These are phyloP conservation scores for Penicillium alfredii DNA, from an alignment of 495 filamentous ascomycete species.

Conservation along the genomic window DNA sequence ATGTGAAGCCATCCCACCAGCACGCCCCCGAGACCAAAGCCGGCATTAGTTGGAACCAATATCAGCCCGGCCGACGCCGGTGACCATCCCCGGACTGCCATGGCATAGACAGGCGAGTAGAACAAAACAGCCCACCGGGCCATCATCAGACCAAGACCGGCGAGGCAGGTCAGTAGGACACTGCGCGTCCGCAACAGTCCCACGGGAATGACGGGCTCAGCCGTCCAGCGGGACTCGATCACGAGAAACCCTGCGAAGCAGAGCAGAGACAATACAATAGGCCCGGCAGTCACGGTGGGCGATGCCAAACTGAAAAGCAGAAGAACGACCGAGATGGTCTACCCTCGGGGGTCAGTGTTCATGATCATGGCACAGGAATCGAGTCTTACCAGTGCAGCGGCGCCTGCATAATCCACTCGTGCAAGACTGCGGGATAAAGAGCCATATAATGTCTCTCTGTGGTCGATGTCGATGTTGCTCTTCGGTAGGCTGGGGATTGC, in stretches of 20 bases:
- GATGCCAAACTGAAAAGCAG: slow-evolving; percentile 63
- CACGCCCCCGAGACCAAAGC: slow-evolving; percentile 65
- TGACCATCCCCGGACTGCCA: slow-evolving; percentile 60
- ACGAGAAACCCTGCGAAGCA: slow-evolving; percentile 52
- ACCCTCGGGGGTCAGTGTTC: slow-evolving; percentile 6
- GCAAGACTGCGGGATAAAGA: slow-evolving; percentile 45
- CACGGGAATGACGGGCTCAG: slow-evolving; percentile 66
- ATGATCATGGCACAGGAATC: not conserved
- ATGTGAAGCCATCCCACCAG: slow-evolving; percentile 67
- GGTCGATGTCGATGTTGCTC: too few relatives aligned
- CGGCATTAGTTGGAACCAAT: slow-evolving; percentile 68
- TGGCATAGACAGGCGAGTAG: slow-evolving; percentile 67
- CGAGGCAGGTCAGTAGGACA: slow-evolving; percentile 60
- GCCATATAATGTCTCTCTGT: too few relatives aligned
- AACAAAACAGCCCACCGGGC: slow-evolving; percentile 72
- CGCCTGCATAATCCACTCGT: slow-evolving; percentile 63
- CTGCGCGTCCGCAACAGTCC: slow-evolving; percentile 55
- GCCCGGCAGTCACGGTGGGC: slow-evolving; percentile 47
- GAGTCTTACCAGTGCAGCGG: slow-evolving; percentile 51
- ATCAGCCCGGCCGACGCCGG: slow-evolving; percentile 64
- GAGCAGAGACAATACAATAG: slow-evolving; percentile 50
- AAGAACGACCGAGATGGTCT: slow-evolving; percentile 51
- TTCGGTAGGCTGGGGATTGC: slow-evolving; percentile 44
- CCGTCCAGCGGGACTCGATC: slow-evolving; percentile 50
- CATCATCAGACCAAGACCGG: slow-evolving; percentile 67